phyloP scores from a whole-genome alignment of 176 grass and related monocot genomes.

The Aegilops longissima region DNA sequence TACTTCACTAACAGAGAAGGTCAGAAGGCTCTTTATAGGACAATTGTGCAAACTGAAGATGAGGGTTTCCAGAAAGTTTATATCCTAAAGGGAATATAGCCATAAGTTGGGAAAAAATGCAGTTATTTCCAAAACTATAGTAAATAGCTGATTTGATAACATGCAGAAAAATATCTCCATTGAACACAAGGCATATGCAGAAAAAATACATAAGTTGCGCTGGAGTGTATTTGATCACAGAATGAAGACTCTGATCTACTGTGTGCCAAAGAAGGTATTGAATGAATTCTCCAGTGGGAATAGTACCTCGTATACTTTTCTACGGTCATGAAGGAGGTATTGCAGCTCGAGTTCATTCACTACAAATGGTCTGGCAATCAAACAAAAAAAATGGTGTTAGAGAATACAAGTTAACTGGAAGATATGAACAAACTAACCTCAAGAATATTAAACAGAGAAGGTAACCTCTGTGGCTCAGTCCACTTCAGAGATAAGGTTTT shows the following conservation, averaged over 20 bases:
- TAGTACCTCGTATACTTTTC: constrained; percentile 96
- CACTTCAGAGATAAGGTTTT: background rate
- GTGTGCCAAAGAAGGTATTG: constrained; percentile 10
- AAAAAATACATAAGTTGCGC: constrained; percentile 15
- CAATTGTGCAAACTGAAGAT: constrained; percentile 2
- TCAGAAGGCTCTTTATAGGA: background rate
- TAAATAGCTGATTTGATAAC: constrained; percentile 1
- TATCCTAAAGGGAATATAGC: background rate
- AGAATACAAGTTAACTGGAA: constrained; percentile 25
- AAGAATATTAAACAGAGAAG: constrained; percentile 31
- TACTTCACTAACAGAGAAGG: background rate
- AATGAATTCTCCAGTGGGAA: constrained; percentile 11
- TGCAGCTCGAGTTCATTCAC: constrained; percentile 95
- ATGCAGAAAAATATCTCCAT: constrained; percentile 8
- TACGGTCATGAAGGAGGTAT: constrained; percentile 92
- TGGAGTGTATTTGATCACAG: constrained; percentile 4
- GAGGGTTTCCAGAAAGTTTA: background rate
- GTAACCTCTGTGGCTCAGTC: background rate
- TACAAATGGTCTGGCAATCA: constrained; percentile 72
- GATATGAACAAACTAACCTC: constrained; percentile 19
- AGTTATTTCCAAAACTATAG: constrained; percentile 13
- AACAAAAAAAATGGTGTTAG: constrained; percentile 26
- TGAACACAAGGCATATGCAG: constrained; percentile 7
- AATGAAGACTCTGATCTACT: constrained; percentile 6
- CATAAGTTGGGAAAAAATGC: background rate